A percentile compares a stretch with the other conserved stretches of the same genome.
Conservation (phyloP, 2,329 filamentous ascomycete genomes). For the Beauveria sp. region DNA sequence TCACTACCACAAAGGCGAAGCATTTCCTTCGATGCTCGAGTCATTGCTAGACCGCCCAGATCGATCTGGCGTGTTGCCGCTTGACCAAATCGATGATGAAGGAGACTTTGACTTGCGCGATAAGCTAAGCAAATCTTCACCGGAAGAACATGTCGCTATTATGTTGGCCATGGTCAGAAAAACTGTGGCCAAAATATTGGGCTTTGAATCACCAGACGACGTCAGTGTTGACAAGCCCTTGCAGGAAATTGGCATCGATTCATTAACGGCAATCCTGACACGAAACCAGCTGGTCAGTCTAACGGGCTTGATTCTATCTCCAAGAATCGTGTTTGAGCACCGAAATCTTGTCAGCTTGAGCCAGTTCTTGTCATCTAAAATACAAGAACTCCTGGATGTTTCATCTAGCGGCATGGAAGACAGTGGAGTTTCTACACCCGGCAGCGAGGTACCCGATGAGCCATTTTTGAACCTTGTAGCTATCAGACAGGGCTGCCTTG, state of each 20-base stretch:
- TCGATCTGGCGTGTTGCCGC: no score
- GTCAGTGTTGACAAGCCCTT: not conserved
- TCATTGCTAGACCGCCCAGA: no score
- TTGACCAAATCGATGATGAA: no score
- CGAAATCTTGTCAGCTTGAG: not conserved
- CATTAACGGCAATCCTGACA: not conserved
- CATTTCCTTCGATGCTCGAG: no score
- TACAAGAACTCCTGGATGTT: no score
- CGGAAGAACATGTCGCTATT: not conserved
- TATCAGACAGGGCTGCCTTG: no score
- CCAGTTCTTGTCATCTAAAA: no score
- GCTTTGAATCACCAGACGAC: not conserved
- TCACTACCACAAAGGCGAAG: no score
- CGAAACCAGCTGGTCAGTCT: not conserved
- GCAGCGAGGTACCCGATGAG: no score
- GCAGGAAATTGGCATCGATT: not conserved
- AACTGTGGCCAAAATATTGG: not conserved
- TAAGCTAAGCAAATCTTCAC: not conserved
- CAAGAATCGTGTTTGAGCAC: not conserved
- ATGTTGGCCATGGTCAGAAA: not conserved
- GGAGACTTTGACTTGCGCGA: not conserved
- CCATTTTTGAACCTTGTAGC: no score
- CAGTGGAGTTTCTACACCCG: no score
- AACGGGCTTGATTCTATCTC: not conserved
- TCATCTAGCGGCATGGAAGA: no score